phyloP scores from a whole-genome alignment of 225 moss, liverwort and hornwort species.

The Neckera pumila region DNA sequence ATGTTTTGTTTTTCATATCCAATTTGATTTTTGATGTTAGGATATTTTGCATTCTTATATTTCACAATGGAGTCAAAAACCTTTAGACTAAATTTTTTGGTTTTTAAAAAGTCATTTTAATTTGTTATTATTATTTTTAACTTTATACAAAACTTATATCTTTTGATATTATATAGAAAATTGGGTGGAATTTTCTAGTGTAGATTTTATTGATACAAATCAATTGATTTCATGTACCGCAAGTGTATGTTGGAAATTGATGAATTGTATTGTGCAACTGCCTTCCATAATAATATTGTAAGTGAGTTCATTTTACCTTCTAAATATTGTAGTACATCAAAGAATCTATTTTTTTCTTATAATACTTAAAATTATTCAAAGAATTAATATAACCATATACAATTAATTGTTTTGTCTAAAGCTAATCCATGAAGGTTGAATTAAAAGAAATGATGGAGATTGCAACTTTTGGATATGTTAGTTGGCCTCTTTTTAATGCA shows the following conservation, averaged over 20 bases:
- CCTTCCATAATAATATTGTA: neutral
- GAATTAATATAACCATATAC: no score
- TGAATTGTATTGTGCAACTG: neutral
- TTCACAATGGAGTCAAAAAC: neutral
- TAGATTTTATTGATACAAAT: neutral
- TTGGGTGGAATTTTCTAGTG: neutral
- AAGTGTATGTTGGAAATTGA: neutral
- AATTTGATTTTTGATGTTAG: no score
- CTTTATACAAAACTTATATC: no score
- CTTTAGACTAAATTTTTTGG: no score
- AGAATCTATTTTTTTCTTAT: neutral
- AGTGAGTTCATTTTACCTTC: no score
- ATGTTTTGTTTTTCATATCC: neutral
- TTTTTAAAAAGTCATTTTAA: no score
- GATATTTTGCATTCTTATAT: no score
- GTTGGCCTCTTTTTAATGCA: constrained; percentile 4
- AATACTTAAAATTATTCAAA: no score
- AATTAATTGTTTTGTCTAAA: neutral
- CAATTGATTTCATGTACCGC: accelerated
- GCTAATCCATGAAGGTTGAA: neutral
- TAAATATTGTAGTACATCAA: neutral
- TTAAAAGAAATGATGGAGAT: neutral
- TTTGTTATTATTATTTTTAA: neutral
- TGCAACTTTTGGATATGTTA: neutral
- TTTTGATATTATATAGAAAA: no score